Base-by-base conservation (phyloP, 352 stramenopile species). In the Phytopythium litorale region DNA sequence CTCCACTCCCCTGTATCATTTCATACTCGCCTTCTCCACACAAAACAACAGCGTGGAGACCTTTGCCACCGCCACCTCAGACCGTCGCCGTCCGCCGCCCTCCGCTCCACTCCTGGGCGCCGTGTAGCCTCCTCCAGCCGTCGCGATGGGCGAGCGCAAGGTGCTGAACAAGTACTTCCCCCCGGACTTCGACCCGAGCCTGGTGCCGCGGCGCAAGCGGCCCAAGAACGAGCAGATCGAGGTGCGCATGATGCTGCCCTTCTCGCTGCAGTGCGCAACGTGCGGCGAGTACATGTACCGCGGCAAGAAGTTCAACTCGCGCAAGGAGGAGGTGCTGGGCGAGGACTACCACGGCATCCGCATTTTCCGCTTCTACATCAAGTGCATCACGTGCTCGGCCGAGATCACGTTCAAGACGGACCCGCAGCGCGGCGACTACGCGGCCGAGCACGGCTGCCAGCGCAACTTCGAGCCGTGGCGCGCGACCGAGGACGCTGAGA, bases 101-200 rank as follows among this genome's bases (percentile, higher is more conserved):
- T n/a, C n/a, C n/a, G n/a, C n/a, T n/a, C n/a, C n/a, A n/a, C n/a
- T n/a, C n/a, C n/a, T n/a, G n/a, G n/a, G n/a, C n/a, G n/a, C n/a
- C n/a, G n/a, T n/a, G n/a, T n/a, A 38, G 33, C 33, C 33, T 38
- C 33, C 33, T 38, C 5, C 5, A 38, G 33, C 33, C 5, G 33
- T 9, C 5, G 35, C 11, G 35, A 99, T 99, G 98, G 98, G 97
- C 68, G 98, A 99, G 82, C 93, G 98, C 63, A 99, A 99, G 82
- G 97, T 99, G 55, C 79, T 99, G 30, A 99, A 99, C 87, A 99
- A 99, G 78, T 99, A 99, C 81, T 98, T 99, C 81, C 97, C 97
- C 13, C 87, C 97, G 67, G 97, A 99, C 79, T 99, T 99, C 72
- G 98, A 99, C 85, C 96, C 97, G 57, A 91, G 87, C 63, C 84